A percentile compares a stretch with the other conserved stretches of the same genome.
Evolutionary conservation across 2,329 filamentous ascomycete species (phyloP).

Genomic region (Epicoccum sorghinum): DNA sequence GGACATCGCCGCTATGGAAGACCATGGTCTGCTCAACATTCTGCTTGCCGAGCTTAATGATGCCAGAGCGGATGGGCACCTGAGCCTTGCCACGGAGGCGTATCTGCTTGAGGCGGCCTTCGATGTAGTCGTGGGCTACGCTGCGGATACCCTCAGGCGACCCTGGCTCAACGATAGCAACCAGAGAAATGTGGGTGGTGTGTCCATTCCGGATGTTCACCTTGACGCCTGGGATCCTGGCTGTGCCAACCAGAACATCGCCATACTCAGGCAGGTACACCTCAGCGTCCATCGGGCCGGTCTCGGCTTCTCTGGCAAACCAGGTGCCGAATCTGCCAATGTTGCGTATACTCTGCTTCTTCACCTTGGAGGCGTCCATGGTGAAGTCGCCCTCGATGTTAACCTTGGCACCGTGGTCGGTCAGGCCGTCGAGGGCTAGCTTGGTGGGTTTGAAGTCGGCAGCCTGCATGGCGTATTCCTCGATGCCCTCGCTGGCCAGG

Average conservation of each 20-base stretch:
- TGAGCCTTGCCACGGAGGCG: conserved; percentile 75
- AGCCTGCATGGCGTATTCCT: conserved; percentile 86
- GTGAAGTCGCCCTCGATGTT: conserved; percentile 82
- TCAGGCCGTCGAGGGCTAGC: conserved; percentile 85
- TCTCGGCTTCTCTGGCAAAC: conserved; percentile 78
- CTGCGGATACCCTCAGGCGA: conserved; percentile 76
- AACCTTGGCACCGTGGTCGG: conserved; percentile 74
- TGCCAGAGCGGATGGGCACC: conserved; percentile 76
- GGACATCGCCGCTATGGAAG: conserved; percentile 79
- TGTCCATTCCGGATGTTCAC: conserved; percentile 80
- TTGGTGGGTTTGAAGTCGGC: conserved; percentile 81
- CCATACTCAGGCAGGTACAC: conserved; percentile 85
- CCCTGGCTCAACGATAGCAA: conserved; percentile 77
- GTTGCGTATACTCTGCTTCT: conserved; percentile 71
- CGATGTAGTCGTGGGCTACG: conserved; percentile 87
- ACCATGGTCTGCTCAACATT: conserved; percentile 73
- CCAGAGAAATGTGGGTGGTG: conserved; percentile 77
- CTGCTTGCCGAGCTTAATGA: conserved; percentile 80
- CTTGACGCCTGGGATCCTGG: conserved; percentile 74
- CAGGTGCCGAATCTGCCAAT: conserved; percentile 80
- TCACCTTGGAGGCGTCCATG: conserved; percentile 78
- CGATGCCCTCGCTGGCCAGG: conserved; percentile 77
- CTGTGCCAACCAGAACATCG: conserved; percentile 77
- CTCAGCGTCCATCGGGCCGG: conserved; percentile 71
- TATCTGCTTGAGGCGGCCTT: conserved; percentile 74